Base-by-base conservation (phyloP, 179 eudicot species). In the Beta lomatogona region DNA sequence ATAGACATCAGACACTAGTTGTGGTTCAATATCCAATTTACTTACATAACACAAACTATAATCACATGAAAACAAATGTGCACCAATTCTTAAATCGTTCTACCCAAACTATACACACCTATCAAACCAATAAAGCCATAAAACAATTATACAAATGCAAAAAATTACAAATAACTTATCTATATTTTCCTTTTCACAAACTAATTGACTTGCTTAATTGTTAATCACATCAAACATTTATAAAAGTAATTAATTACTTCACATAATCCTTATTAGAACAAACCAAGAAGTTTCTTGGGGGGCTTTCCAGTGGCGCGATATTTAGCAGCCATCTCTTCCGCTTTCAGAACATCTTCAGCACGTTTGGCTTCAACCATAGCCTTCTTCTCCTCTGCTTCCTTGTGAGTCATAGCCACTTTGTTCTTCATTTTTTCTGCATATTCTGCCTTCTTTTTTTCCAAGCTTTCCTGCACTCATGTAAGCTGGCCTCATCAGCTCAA, bases 361-460 rank as follows among this genome's bases (percentile, higher is more conserved):
- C 88, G 88, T 75, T 85, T 90, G 72, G 97, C 94, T 88, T 91
- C 97, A 22, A 89, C 85, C 65, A 86, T 53, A 0, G 97, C 97
- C 82, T 90, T 90, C 75, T 90, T 92, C 72, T 95, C 95, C 81
- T 94, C 98, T 12, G 99, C 94, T 82, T 77, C 85, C 89, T 90
- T 91, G 87, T 94, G 98, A 76, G 91, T 53, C 60, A 85, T 57
- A 0, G 97, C 97, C 14, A 88, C 57, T 83, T 90, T 91, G 92
- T 90, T 94, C 83, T 91, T 91, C 95, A 88, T 85, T 78, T 81
- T 91, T 89, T 95, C 97, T 0, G 82, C 83, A 53, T 89, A 90
- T 77, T 83, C 87, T 3, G 96, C 99, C 88, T 95, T 95, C 91
- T 91, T 84, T 73, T 89, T 95, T 88, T 94, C 99, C 86, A 95